These are phyloP conservation scores for Xylaria scruposa DNA, from an alignment of 495 filamentous ascomycete species.

Conservation along the genomic window DNA sequence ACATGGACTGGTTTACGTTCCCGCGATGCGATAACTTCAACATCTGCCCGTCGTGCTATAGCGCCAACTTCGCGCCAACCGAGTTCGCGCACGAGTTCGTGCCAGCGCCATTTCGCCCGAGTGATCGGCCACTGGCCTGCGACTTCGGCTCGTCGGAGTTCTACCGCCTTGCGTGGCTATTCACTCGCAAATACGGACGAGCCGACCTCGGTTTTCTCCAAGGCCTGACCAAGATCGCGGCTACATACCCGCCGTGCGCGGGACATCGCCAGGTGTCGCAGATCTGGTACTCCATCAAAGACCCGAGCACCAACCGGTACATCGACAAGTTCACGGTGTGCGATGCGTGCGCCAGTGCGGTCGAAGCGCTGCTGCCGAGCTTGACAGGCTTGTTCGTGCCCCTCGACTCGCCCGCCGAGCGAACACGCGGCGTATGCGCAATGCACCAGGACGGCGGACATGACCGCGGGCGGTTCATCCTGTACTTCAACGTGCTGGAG, in stretches of 20 bases:
- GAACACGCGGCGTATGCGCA: constrained; percentile 47
- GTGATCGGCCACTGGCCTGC: constrained; percentile 48
- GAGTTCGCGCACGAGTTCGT: constrained; percentile 50
- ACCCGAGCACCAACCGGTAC: constrained; percentile 39
- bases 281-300: constrained; percentile 53
- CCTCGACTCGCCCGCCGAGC: constrained; percentile 44
- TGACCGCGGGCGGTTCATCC: constrained; percentile 44
- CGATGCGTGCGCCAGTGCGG: constrained; percentile 47
- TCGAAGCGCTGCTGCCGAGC: constrained; percentile 51
- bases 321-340: constrained; percentile 51
- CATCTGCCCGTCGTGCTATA: constrained; percentile 55
- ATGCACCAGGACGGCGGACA: constrained; percentile 42
- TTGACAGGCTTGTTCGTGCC: constrained; percentile 49
- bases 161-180: constrained; percentile 55
- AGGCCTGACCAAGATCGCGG: constrained; percentile 46
- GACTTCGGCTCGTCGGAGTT: constrained; percentile 52
- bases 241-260: constrained; percentile 44
- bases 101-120: constrained; percentile 41
- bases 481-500: constrained; percentile 53
- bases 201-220: constrained; percentile 49
- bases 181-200: constrained; percentile 48
- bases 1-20: constrained; percentile 49
- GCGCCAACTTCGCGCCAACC: constrained; percentile 44
- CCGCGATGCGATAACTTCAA: constrained; percentile 51
- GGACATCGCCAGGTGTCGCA: constrained; percentile 36